Evolutionary conservation across 768 basidiomycete species (phyloP).

Genomic region (Lenzites betulinus): DNA sequence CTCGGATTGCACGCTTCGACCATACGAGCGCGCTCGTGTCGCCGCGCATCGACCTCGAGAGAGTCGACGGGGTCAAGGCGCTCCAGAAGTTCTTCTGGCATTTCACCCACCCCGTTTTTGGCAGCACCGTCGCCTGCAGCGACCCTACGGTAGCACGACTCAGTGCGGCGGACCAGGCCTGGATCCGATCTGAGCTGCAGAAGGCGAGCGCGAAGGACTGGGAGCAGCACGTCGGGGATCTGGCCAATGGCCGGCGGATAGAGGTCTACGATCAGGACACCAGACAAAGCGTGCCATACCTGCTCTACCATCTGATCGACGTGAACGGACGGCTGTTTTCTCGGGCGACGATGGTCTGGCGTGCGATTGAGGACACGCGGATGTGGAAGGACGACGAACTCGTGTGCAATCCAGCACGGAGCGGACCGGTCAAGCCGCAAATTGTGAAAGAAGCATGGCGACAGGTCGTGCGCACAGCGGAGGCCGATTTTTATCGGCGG

Average conservation of each 20-base stretch:
- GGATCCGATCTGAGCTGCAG: background rate
- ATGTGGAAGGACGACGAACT: background rate
- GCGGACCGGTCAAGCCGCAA: background rate
- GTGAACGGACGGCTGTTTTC: slow-evolving; percentile 16
- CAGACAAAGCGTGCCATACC: background rate
- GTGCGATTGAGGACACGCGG: slow-evolving; percentile 14
- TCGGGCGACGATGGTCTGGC: slow-evolving; percentile 17
- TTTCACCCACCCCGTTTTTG: slow-evolving; percentile 9
- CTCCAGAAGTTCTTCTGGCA: slow-evolving; percentile 20
- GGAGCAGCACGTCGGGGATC: background rate
- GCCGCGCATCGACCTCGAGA: background rate
- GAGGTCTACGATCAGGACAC: slow-evolving; percentile 7
- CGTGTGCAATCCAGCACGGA: background rate
- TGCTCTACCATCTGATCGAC: slow-evolving; percentile 8
- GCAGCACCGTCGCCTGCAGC: slow-evolving; percentile 1
- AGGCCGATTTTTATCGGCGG: slow-evolving; percentile 5
- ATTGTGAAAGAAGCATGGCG: slow-evolving; percentile 21
- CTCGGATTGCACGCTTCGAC: slow-evolving; percentile 20
- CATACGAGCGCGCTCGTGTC: slow-evolving; percentile 14
- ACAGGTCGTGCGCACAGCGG: slow-evolving; percentile 4
- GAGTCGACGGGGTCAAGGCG: background rate
- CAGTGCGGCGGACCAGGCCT: background rate
- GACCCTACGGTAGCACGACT: slow-evolving; percentile 8
- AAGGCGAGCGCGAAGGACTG: background rate
- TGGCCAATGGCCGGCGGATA: slow-evolving; percentile 1